phyloP scores from a whole-genome alignment of 192 early-diverging fungal species.

The Entomortierella parvispora region DNA sequence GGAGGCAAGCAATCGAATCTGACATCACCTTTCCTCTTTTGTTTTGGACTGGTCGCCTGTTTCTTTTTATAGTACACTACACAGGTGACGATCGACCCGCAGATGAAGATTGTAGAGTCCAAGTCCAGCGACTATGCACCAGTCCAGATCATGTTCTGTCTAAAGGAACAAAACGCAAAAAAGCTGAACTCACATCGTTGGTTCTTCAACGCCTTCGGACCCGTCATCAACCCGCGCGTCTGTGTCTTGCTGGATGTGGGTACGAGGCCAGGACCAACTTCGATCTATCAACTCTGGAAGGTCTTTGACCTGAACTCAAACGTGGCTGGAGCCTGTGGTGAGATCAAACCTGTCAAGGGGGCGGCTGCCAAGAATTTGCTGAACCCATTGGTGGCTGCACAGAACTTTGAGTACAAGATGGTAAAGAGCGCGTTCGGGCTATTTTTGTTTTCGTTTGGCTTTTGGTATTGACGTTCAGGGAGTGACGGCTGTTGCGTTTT shows the following conservation, averaged over 20 bases:
- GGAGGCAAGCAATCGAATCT: too few species aligned
- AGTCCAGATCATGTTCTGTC: constrained; percentile 78
- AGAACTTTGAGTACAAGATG: constrained; percentile 87
- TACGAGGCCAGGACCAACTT: constrained; percentile 69
- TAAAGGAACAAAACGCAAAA: constrained; percentile 87
- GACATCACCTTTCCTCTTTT: neutral
- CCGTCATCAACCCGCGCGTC: constrained; percentile 71
- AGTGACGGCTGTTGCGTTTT: too few species aligned
- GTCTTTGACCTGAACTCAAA: constrained; percentile 73
- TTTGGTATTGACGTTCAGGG: neutral
- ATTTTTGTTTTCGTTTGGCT: neutral
- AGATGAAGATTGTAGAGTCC: constrained; percentile 66
- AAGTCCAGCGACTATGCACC: constrained; percentile 62
- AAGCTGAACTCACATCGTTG: constrained; percentile 80
- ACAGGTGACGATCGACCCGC: constrained; percentile 73
- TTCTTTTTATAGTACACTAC: constrained; percentile 73
- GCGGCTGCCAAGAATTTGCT: constrained; percentile 64
- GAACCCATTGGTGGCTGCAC: constrained; percentile 79
- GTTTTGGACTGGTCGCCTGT: neutral
- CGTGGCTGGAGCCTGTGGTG: constrained; percentile 84
- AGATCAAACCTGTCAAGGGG: constrained; percentile 71
- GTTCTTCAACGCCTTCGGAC: constrained; percentile 82
- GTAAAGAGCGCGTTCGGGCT: constrained; percentile 12
- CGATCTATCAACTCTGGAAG: constrained; percentile 65
- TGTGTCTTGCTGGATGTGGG: constrained; percentile 80